Evolutionary conservation across 169 alveolate genomes (phyloP).

Genomic region (Miamiensis avidus): DNA sequence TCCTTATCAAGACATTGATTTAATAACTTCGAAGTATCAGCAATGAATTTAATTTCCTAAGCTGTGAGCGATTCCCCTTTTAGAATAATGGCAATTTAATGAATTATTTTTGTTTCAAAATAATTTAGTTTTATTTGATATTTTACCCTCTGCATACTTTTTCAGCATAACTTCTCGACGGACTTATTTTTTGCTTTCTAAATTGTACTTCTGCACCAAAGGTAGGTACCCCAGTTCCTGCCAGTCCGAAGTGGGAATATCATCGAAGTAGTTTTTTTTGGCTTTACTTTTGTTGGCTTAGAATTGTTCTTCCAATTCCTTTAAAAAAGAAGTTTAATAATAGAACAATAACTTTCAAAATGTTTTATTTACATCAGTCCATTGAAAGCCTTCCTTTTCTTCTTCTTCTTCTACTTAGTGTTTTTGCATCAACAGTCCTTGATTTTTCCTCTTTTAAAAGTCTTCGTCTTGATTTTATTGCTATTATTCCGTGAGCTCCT

Average conservation of each 20-base stretch:
- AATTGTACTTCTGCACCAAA: neutral
- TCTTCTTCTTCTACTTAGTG: neutral
- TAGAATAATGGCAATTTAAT: neutral
- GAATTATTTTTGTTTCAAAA: neutral
- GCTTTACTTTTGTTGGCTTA: neutral
- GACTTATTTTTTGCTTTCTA: neutral
- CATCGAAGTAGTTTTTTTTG: neutral
- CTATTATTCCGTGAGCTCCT: neutral
- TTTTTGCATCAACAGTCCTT: neutral
- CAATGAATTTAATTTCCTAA: neutral
- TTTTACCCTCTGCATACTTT: neutral
- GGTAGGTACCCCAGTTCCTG: neutral
- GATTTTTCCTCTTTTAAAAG: neutral
- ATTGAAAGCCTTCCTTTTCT: neutral
- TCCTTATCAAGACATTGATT: neutral
- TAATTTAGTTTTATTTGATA: too few species aligned
- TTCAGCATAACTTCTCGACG: neutral
- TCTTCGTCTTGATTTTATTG: neutral
- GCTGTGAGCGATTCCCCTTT: neutral
- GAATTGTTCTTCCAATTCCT: neutral
- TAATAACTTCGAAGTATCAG: neutral
- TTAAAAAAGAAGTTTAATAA: too few species aligned
- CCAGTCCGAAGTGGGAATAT: neutral
- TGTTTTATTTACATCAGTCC: neutral
- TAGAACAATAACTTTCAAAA: too few species aligned